Base-by-base conservation (phyloP, 2,329 filamentous ascomycete species). In the Aspergillus awamori region DNA sequence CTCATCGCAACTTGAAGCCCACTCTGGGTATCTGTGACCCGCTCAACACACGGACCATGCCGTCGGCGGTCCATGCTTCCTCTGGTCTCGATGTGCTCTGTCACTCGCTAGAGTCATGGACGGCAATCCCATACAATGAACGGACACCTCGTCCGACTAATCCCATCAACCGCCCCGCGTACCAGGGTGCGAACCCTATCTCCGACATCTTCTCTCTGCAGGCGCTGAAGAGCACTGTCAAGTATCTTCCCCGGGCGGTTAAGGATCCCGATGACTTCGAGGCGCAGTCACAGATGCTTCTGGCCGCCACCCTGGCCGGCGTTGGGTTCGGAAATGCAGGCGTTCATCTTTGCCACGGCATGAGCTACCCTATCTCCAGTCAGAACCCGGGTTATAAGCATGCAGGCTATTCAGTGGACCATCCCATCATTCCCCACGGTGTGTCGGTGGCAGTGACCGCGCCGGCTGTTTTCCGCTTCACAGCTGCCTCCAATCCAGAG, bases 251-350 rank as follows among this genome's bases (percentile, higher is more conserved):
- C 0, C 87, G 94, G 59, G 90, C 93, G 0, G 91, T 96, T 3
- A 88, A 84, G 60, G 91, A 98, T 70, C 93, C 94, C 0, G 93
- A 97, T 36, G 95, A 99, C 75, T 83, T 86, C 63, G 95, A 98
- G 76, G 96, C 96, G 0, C 95, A 99, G 77, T 90, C 87, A 33
- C 88, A 98, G 77, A 99, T 99, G 96, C 84, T 99, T 30, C 86
- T 99, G 20, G 95, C 95, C 2, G 91, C 95, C 0, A 99, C 95
- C 0, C 82, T 99, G 2, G 95, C 96, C 0, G 95, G 95, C 49
- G 93, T 99, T 3, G 95, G 95, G 0, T 99, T 99, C 75, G 95
- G 96, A 20, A 99, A 99, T 71, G 96, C 96, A 1, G 95, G 96
- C 53, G 95, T 99, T 2, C 95, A 99, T 79, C 82, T 92, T 8